Conservation (phyloP, 495 filamentous ascomycete species). For the Neurospora sp. region DNA sequence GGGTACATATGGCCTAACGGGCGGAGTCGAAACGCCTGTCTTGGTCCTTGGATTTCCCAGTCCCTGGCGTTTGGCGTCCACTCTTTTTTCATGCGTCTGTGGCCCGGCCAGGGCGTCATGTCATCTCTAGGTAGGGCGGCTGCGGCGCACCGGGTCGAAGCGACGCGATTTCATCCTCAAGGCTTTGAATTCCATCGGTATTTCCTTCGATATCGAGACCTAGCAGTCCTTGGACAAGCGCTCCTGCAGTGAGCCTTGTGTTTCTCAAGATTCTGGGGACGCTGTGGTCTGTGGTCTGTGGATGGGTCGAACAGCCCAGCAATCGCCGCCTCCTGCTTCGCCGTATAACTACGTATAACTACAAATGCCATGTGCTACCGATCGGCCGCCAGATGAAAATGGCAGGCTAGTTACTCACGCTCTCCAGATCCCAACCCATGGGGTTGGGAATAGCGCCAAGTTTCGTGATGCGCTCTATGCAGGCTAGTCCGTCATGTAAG, state of each 20-base stretch:
- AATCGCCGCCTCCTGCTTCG: not conserved
- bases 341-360: not conserved
- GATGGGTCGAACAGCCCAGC: not conserved
- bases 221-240: not conserved
- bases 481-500: not conserved
- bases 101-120: not conserved
- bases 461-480: constrained; percentile 4
- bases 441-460: constrained; percentile 13
- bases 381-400: not conserved
- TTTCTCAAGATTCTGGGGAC: not conserved
- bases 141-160: not conserved
- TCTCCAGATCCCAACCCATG: not conserved
- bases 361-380: not conserved
- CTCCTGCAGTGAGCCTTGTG: not conserved
- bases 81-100: not conserved
- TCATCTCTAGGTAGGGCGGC: not conserved
- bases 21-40: not conserved
- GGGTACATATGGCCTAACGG: not conserved
- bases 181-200: not conserved
- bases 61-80: not conserved
- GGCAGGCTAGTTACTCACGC: not conserved
- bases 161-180: not conserved
- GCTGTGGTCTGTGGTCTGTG: not conserved
- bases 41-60: not conserved
- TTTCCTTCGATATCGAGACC: not conserved